Base-by-base conservation (phyloP, 345 rosid species). In the Trapa incisa region DNA sequence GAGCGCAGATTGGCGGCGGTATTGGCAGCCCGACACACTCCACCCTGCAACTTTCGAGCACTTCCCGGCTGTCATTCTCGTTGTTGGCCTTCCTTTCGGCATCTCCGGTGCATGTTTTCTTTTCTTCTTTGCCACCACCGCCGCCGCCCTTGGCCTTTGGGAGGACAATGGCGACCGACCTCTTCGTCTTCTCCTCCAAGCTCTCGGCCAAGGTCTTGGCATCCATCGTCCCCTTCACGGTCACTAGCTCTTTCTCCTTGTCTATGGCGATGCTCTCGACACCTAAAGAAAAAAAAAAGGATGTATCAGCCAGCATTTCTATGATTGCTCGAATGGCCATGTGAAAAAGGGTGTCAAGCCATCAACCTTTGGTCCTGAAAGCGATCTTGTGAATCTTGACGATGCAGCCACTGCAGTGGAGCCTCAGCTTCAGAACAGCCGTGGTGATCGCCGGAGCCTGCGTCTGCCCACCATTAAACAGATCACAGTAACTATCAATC, bases 361-460 rank as follows among this genome's bases (percentile, higher is more conserved):
- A 22, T 22, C 65, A 53, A 91, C 99, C 99, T 76, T 82, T 79
- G 68, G 87, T 76, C 68, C 78, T 85, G 17, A 63, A 50, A 68
- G 83, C 67, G 1, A 70, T 71, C 73, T 80, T 89, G 66, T 39
- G 62, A 73, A 94, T 85, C 88, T 74, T 94, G 54, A 67, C 85
- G 50, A 79, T 66, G 77, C 99, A 94, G 35, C 99, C 97, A n/a
- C 73, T 75, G 74, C 96, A 94, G 60, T 87, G 82, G 63, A 87
- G 75, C 1, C 29, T 57, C 77, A 94, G 68, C 76, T 89, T 91
- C 73, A 91, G 74, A 12, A 81, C 81, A 76, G 81, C 85, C 80
- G 86, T 83, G 68, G 72, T 22, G 29, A 22, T 82, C 74, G 79
- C 85, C 73, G 87, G 85, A 45, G 85, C 67, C 94, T 87, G 72